Evolutionary conservation across 805 yeast species (phyloP).

Genomic region (Candida odintsovae): DNA sequence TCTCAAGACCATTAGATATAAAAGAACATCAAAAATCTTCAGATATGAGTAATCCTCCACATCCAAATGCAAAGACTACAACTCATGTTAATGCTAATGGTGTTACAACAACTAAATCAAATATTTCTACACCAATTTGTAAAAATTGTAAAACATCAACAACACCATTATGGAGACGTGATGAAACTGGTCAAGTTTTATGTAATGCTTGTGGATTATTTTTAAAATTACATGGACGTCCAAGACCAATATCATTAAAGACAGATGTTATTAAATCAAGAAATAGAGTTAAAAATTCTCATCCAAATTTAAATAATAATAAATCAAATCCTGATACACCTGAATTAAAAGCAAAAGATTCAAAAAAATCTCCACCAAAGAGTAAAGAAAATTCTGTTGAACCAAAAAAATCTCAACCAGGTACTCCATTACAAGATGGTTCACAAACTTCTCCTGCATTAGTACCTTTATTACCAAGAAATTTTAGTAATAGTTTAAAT

Average conservation of each 20-base stretch:
- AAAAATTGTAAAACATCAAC: conserved; percentile 89
- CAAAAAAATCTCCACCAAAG: conserved; percentile 9
- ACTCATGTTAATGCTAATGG: conserved; percentile 49
- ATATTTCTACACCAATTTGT: conserved; percentile 65
- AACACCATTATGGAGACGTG: conserved; percentile 94
- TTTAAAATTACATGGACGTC: conserved; percentile 84
- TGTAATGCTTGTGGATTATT: conserved; percentile 95
- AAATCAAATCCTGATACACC: conserved; percentile 19
- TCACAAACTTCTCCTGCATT: conserved; percentile 30
- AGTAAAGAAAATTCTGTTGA: background rate
- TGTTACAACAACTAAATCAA: conserved; percentile 58
- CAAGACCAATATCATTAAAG: conserved; percentile 85
- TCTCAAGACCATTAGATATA: background rate
- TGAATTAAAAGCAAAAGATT: conserved; percentile 17
- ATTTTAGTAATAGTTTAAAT: conserved; percentile 1
- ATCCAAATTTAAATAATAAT: conserved; percentile 2
- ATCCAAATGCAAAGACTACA: conserved; percentile 59
- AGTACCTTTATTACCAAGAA: conserved; percentile 36
- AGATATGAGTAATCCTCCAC: conserved; percentile 11
- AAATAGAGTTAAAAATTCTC: conserved; percentile 65
- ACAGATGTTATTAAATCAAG: conserved; percentile 91
- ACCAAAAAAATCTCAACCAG: background rate
- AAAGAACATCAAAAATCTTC: background rate
- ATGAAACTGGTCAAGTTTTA: conserved; percentile 82
- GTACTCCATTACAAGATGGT: background rate